Evolutionary conservation across 177 flowering plant genomes (phyloP).

Genomic region (Vitis hybrid): DNA sequence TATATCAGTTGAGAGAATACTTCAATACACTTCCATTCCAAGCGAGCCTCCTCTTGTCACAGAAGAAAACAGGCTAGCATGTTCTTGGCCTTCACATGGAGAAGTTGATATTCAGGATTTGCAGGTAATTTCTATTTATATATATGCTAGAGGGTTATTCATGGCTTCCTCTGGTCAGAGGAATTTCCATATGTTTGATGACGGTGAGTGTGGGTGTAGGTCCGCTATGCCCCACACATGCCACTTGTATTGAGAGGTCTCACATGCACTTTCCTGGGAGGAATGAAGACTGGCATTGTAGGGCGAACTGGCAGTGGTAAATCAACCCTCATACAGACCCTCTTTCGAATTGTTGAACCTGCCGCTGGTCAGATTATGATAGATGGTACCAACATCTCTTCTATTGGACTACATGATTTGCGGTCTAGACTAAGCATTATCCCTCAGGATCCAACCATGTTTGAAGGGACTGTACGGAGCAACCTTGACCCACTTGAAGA

Average conservation of each 20-base stretch:
- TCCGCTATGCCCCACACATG: conserved; percentile 80
- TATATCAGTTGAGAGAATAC: conserved; percentile 70
- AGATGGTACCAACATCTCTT: conserved; percentile 57
- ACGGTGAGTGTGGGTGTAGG: conserved; percentile 26
- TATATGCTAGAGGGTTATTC: neutral
- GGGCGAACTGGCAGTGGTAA: conserved; percentile 93
- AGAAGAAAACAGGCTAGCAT: conserved; percentile 43
- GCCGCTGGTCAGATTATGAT: conserved; percentile 52
- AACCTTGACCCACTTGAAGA: conserved; percentile 83
- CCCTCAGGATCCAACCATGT: conserved; percentile 92
- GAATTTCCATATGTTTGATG: neutral
- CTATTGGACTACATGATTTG: conserved; percentile 77
- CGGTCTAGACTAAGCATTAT: conserved; percentile 76
- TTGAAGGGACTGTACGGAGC: conserved; percentile 71
- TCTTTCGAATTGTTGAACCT: conserved; percentile 80
- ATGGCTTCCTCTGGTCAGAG: too few relatives aligned
- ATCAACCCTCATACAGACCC: conserved; percentile 75
- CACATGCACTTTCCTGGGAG: conserved; percentile 70
- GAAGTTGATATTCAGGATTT: conserved; percentile 48
- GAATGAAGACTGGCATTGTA: conserved; percentile 73
- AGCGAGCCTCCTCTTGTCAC: conserved; percentile 67
- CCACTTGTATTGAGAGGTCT: conserved; percentile 79
- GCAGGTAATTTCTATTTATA: conserved; percentile 38
- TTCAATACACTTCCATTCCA: conserved; percentile 53
- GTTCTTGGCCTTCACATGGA: conserved; percentile 61